Evolutionary conservation across 352 stramenopile genomes (phyloP), one percentile per base, ranked within the genome.

Genomic region (Globisporangium acanthophoron): DNA sequence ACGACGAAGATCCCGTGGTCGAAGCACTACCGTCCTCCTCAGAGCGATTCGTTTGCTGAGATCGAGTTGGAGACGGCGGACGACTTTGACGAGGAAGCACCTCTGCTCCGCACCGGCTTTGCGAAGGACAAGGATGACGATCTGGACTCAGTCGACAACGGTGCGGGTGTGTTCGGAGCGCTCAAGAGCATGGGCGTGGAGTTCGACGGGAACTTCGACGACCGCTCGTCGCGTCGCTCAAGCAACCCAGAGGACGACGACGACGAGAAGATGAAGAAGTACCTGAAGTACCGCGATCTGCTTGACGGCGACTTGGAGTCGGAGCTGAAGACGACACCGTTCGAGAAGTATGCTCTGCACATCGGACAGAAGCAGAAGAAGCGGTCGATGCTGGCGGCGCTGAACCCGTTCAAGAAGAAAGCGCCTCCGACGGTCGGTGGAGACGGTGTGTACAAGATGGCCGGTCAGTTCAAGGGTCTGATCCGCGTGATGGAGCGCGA

Each of bases 401-500:
- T 92, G 12, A 91, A 90, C 50, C 71, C 77, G 11, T 90, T 89
- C 59, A 79, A 75, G 15, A 91, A 86, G 64, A 93, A 90, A 54
- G 55, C 53, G 59, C 67, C 51, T 40, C 65, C 8, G 45, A 58
- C 21, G n/a, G 73, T 62, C 24, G 66, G 68, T 43, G 79, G 81
- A 15, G 71, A 66, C 13, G 78, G 76, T 5, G 69, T 83, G 37
- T 92, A 88, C 70, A 90, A 92, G 62, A 78, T 87, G 35, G 87
- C 87, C 24, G 91, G 88, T 2, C 78, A 83, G 27, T 97, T 97
- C 62, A 97, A 97, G 76, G 90, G 88, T 20, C 61, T 97, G 40
- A 85, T 97, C n/a, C 84, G 91, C 21, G 73, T 97, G 16, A 85
- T 96, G 29, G 71, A 91, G 43, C 69, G 79, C 29, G 73, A 92